Conservation (phyloP, 228 moss, liverwort and hornwort genomes). For the Sphagnum fallax region DNA sequence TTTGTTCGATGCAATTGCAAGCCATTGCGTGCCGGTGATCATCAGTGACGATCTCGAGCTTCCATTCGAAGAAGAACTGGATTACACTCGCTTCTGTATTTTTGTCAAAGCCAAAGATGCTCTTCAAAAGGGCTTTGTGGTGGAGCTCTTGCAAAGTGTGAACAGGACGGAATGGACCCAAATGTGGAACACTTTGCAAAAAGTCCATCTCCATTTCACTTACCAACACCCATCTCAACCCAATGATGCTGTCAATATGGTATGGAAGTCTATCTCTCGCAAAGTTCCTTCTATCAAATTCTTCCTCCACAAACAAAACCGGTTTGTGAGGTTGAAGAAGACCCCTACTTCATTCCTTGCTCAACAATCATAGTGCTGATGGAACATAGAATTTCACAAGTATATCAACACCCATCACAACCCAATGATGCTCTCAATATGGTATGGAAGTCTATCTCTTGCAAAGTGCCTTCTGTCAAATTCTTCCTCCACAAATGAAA, state of each 20-base stretch:
- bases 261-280: slow-evolving; percentile 42
- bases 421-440: slow-evolving; percentile 49
- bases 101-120: slow-evolving; percentile 39
- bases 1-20: slow-evolving; percentile 50
- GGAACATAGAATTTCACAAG: too few relatives aligned
- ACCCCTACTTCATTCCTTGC: too few relatives aligned
- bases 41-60: slow-evolving; percentile 59
- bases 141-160: slow-evolving; percentile 21
- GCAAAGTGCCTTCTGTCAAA: slow-evolving; percentile 39
- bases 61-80: slow-evolving; percentile 45
- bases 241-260: slow-evolving; percentile 57
- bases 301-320: slow-evolving; percentile 1
- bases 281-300: slow-evolving; percentile 40
- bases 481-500: neutral
- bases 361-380: too few relatives aligned
- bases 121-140: slow-evolving; percentile 24
- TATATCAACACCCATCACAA: slow-evolving; percentile 30
- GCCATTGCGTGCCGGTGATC: slow-evolving; percentile 59
- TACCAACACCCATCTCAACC: slow-evolving; percentile 32
- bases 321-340: neutral
- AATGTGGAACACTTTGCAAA: slow-evolving; percentile 28
- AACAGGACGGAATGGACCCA: slow-evolving; percentile 24
- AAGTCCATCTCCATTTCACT: slow-evolving; percentile 39
- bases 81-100: slow-evolving; percentile 36
- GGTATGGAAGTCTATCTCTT: slow-evolving; percentile 49